Evolutionary conservation across 805 yeast species (phyloP).

Genomic region (Spathaspora gorwiae): DNA sequence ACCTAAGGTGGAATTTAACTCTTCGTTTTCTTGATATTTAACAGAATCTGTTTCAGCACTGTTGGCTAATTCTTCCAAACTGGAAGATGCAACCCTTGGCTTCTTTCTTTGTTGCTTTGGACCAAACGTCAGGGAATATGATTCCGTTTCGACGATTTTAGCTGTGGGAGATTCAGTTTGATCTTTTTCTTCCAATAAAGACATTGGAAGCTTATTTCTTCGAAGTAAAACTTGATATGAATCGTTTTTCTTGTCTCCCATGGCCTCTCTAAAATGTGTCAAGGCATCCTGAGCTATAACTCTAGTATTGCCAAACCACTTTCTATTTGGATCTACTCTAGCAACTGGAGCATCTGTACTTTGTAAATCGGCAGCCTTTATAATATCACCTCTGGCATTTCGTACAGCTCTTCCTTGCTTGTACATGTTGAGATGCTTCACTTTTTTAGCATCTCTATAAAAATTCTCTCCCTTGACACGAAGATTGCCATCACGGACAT

Average conservation of each 20-base stretch:
- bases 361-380: constrained; percentile 84
- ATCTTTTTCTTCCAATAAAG: constrained; percentile 83
- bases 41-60: constrained; percentile 53
- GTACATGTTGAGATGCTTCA: constrained; percentile 86
- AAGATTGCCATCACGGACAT: constrained; percentile 81
- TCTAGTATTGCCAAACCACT: constrained; percentile 97
- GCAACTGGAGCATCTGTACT: constrained; percentile 85
- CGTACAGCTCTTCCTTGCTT: constrained; percentile 85
- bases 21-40: constrained; percentile 68
- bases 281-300: constrained; percentile 97
- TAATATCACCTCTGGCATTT: constrained; percentile 81
- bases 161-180: constrained; percentile 71
- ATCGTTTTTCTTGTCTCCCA: constrained; percentile 80
- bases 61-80: constrained; percentile 72
- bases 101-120: constrained; percentile 93
- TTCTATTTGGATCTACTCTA: constrained; percentile 90
- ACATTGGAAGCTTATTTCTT: constrained; percentile 93
- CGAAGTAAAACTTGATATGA: constrained; percentile 79
- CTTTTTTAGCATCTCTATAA: constrained; percentile 90
- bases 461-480: constrained; percentile 96
- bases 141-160: constrained; percentile 83
- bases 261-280: constrained; percentile 88
- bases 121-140: constrained; percentile 78
- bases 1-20: constrained; percentile 70
- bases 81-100: constrained; percentile 72